A percentile compares a stretch with the other conserved stretches of the same genome.
phyloP scores from a whole-genome alignment of 1,139 yeast genomes.

The Protomyces inundatus region DNA sequence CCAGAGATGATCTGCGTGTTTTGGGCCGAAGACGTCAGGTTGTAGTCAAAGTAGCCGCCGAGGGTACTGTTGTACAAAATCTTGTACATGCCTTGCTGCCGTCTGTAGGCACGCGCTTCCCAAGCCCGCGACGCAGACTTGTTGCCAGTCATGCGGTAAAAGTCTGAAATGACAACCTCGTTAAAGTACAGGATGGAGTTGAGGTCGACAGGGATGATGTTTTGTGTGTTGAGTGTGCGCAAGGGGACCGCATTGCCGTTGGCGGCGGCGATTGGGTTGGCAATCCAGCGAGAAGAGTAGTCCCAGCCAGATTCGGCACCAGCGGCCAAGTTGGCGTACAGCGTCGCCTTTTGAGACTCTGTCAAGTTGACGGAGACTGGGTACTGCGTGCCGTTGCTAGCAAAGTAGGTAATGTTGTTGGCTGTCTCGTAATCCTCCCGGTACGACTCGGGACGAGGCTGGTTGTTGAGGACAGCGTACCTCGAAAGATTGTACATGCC shows the following conservation, averaged over 20 bases:
- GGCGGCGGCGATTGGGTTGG: conserved; percentile 3
- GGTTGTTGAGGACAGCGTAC: not conserved
- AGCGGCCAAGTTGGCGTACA: conserved; percentile 22
- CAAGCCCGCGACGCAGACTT: conserved; percentile 1
- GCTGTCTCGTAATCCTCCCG: conserved; percentile 25
- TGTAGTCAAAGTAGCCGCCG: conserved; percentile 16
- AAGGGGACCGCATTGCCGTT: conserved; percentile 5
- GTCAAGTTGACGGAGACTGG: not conserved
- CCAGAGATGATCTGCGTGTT: not conserved
- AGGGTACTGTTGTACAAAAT: conserved; percentile 11
- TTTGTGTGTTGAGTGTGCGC: conserved; percentile 12
- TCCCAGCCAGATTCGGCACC: conserved; percentile 28
- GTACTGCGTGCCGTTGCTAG: conserved; percentile 8
- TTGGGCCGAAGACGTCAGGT: conserved; percentile 5
- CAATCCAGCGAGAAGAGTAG: conserved; percentile 20
- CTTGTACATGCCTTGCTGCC: not conserved
- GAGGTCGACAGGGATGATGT: conserved; percentile 24
- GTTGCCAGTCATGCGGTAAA: not conserved
- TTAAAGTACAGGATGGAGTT: conserved; percentile 21
- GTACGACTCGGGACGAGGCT: conserved; percentile 27
- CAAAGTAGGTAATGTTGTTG: conserved; percentile 12
- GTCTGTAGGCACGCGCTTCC: conserved; percentile 4
- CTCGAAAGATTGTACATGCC: not conserved
- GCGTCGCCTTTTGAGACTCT: not conserved
- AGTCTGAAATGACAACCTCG: conserved; percentile 10